A percentile compares a stretch with the other conserved stretches of the same genome.
phyloP scores from a whole-genome alignment of 2,329 filamentous ascomycete species.

The Didymella exigua region DNA sequence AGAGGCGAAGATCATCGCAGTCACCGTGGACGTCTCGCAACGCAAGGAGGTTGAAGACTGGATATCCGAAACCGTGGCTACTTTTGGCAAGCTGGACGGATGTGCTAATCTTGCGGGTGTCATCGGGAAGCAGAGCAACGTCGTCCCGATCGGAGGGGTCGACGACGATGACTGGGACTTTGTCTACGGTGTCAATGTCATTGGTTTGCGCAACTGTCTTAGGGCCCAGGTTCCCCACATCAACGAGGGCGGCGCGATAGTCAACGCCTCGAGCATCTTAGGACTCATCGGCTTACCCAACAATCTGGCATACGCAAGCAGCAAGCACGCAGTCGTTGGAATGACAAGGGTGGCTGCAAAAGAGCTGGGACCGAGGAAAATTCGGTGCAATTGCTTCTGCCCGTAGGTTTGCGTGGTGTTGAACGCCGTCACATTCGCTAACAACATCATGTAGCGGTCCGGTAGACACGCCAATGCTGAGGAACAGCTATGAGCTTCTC shows the following conservation, averaged over 20 bases:
- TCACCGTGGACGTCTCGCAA: constrained; percentile 58
- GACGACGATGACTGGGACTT: constrained; percentile 49
- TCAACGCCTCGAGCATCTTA: constrained; percentile 58
- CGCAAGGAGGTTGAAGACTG: constrained; percentile 57
- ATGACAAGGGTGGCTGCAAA: constrained; percentile 50
- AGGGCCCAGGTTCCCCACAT: constrained; percentile 51
- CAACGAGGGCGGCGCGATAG: constrained; percentile 45
- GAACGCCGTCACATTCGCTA: neutral
- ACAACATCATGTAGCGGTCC: constrained; percentile 22
- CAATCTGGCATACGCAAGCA: constrained; percentile 45
- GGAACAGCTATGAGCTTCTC: constrained; percentile 24
- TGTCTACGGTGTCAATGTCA: constrained; percentile 48
- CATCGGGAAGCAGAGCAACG: constrained; percentile 37
- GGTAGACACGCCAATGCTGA: constrained; percentile 47
- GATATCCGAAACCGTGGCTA: constrained; percentile 54
- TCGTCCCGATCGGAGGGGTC: constrained; percentile 33
- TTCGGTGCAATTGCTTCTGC: constrained; percentile 45
- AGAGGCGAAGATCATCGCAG: constrained; percentile 39
- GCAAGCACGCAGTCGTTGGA: constrained; percentile 51
- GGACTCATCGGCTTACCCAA: constrained; percentile 54
- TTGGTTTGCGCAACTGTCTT: constrained; percentile 48
- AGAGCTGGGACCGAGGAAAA: constrained; percentile 45
- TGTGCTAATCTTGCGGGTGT: constrained; percentile 55
- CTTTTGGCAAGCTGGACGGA: constrained; percentile 54
- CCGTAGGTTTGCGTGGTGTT: constrained; percentile 34